Evolutionary conservation across 2,329 filamentous ascomycete species (phyloP).

Genomic region (Sarocladium kiliense): DNA sequence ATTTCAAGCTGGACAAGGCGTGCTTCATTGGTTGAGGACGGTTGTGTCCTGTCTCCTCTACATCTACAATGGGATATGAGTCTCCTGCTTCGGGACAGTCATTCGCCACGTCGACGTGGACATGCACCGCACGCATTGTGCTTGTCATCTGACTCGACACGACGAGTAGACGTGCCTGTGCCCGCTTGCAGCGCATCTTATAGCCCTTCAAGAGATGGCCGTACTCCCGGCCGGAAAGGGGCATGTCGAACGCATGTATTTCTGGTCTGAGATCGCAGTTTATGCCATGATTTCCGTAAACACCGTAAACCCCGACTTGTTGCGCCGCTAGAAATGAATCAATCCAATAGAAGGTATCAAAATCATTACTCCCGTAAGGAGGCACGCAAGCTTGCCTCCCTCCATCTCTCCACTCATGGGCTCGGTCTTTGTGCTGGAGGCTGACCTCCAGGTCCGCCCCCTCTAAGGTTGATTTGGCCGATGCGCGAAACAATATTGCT

Average conservation of each 20-base stretch:
- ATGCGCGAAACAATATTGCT: slow-evolving; percentile 85
- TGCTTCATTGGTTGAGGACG: not conserved
- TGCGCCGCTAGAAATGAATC: not conserved
- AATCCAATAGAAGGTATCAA: not conserved
- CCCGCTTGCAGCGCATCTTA: not conserved
- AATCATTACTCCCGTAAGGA: no score
- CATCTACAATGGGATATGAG: not conserved
- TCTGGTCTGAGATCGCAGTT: not conserved
- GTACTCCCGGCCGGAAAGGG: not conserved
- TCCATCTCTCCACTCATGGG: not conserved
- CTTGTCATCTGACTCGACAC: not conserved
- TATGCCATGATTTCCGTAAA: not conserved
- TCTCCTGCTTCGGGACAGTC: not conserved
- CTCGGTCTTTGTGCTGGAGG: not conserved
- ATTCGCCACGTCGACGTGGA: not conserved
- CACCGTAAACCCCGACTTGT: not conserved
- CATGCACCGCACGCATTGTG: not conserved
- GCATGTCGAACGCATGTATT: not conserved
- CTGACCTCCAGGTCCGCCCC: slow-evolving; percentile 24
- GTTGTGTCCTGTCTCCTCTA: not conserved
- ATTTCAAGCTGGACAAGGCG: not conserved
- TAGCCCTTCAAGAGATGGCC: not conserved
- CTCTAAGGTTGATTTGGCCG: slow-evolving; percentile 70
- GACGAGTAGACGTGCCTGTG: not conserved
- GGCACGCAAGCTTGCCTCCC: no score